A percentile compares a stretch with the other conserved stretches of the same genome.
phyloP scores from a whole-genome alignment of 306 rosid species.

The Gastrolobium bilobum region DNA sequence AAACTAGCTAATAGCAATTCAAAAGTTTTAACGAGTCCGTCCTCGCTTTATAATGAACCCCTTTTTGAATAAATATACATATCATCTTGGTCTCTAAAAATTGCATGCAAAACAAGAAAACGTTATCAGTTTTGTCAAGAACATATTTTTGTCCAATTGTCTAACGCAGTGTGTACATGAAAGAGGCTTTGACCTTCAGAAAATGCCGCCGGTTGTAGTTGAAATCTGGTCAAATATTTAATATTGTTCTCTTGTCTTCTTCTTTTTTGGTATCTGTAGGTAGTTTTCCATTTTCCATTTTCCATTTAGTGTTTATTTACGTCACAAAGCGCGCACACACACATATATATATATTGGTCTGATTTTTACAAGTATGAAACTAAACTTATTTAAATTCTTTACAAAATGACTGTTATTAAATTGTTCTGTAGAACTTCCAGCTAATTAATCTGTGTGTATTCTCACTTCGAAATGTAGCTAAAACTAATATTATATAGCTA shows the following conservation, averaged over 20 bases:
- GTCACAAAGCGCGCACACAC: background rate
- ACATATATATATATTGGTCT: background rate
- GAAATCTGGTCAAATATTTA: conserved; percentile 5
- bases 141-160: background rate
- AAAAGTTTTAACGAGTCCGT: conserved; percentile 29
- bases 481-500: too few relatives aligned
- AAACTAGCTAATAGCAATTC: conserved; percentile 17
- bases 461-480: too few relatives aligned
- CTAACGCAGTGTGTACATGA: conserved; percentile 34
- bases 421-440: too few relatives aligned
- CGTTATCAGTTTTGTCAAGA: background rate
- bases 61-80: background rate
- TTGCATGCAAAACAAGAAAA: background rate
- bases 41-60: background rate
- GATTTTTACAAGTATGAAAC: background rate
- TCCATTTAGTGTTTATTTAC: background rate
- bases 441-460: too few relatives aligned
- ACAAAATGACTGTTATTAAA: too few relatives aligned
- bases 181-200: conserved; percentile 31
- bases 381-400: background rate
- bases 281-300: background rate
- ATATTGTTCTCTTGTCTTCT: background rate
- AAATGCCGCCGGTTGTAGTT: conserved; percentile 20
- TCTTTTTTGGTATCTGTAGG: background rate
- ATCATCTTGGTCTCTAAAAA: background rate